Base-by-base conservation (phyloP, 805 yeast genomes). In the Cyberlindnera americana region DNA sequence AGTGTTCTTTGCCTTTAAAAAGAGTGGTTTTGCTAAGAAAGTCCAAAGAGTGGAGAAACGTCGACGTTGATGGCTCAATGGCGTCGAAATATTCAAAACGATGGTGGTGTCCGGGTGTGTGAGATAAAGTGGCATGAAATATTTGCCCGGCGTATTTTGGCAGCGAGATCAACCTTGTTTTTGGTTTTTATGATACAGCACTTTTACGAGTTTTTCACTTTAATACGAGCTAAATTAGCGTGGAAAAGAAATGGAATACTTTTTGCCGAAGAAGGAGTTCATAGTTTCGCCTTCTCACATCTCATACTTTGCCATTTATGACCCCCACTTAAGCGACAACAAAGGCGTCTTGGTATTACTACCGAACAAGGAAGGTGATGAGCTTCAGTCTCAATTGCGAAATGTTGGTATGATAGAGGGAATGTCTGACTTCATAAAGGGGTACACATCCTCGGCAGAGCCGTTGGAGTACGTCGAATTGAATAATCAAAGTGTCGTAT, bases 401-500 rank as follows among this genome's bases (percentile, higher is more conserved):
- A 60, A 59, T 17, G 57, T 72, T 15, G 75, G 77, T 2, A 50
- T 72, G 22, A 57, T 71, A 4, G 70, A 70, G 37, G 77, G 73
- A 1, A 42, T 53, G 26, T 29, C 35, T 22, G 48, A 46, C 10
- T 49, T 48, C 12, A 41, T 38, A 6, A 6, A 25, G 14, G 12
- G 14, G 8, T 16, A 27, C 15, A 51, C 41, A 10, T 44, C 36
- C 40, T 35, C 30, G 31, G 6, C 52, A 8, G 41, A 54, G 37
- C 31, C 44, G 36, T 10, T 54, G 28, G 39, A 43, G 7, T 44
- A 23, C 23, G 47, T 65, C 4, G 65, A 62, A 35, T 38, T 65
- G 23, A 56, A 60, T 14, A 47, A 57, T 24, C 54, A 54, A 12
- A 33, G 49, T 5, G 40, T 66, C 6, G 11, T 64, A n/a, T 46